phyloP scores from a whole-genome alignment of 1,284 basidiomycete genomes.

The Vanrija sp. region DNA sequence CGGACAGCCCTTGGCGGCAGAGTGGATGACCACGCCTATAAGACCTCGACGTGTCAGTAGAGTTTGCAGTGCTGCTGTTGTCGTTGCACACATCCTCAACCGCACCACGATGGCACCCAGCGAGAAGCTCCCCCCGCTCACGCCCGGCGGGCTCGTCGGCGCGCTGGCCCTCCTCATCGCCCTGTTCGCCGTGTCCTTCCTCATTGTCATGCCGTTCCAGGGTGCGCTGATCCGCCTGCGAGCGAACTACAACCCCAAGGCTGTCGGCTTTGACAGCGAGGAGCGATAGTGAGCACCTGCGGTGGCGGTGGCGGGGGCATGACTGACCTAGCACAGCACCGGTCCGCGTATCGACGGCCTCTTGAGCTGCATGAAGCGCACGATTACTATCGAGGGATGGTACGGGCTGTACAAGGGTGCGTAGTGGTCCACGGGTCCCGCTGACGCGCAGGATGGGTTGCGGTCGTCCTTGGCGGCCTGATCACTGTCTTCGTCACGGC shows the following conservation, averaged over 20 bases:
- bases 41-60: no score
- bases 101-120: conserved; percentile 50
- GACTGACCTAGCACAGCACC: conserved; percentile 23
- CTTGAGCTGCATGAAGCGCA: conserved; percentile 63
- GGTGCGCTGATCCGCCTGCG: conserved; percentile 47
- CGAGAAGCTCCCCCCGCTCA: conserved; percentile 46
- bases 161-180: conserved; percentile 33
- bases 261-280: conserved; percentile 66
- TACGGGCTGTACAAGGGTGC: conserved; percentile 77
- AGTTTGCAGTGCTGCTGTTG: no score
- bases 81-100: no score
- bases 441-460: neutral
- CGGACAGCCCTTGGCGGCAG: no score
- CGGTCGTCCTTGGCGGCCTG: conserved; percentile 13
- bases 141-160: conserved; percentile 63
- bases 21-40: no score
- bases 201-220: conserved; percentile 44
- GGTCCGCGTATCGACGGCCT: conserved; percentile 45
- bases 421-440: conserved; percentile 31
- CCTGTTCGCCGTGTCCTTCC: conserved; percentile 39
- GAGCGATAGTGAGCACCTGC: conserved; percentile 26
- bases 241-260: conserved; percentile 52
- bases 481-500: conserved; percentile 37
- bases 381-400: conserved; percentile 74
- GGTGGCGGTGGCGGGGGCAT: neutral